Evolutionary conservation across 2,329 filamentous ascomycete genomes (phyloP).

Genomic region (Coleophoma cylindrospora): DNA sequence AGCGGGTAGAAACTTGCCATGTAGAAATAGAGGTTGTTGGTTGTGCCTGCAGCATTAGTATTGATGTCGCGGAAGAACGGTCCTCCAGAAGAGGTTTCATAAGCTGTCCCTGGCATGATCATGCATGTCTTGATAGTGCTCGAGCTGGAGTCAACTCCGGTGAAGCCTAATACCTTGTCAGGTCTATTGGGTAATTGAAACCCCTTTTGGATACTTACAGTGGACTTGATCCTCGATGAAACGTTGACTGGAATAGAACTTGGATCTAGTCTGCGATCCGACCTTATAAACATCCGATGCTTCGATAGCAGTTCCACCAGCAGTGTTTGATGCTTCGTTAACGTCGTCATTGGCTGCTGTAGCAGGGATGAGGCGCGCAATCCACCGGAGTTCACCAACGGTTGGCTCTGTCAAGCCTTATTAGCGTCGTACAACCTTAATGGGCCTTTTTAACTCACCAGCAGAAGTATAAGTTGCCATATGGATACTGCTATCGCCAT

Average conservation of each 20-base stretch:
- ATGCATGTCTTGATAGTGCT: constrained; percentile 55
- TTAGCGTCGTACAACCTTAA: neutral
- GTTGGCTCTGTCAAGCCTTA: constrained; percentile 33
- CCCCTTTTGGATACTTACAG: constrained; percentile 41
- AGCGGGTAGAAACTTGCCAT: constrained; percentile 16
- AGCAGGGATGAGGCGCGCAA: constrained; percentile 51
- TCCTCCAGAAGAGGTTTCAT: constrained; percentile 59
- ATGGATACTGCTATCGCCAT: constrained; percentile 50
- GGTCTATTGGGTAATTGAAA: neutral
- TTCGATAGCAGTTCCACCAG: constrained; percentile 48
- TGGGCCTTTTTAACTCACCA: neutral
- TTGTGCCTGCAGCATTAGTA: constrained; percentile 55
- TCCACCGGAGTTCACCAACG: constrained; percentile 59
- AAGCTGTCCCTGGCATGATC: constrained; percentile 43
- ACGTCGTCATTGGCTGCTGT: constrained; percentile 47
- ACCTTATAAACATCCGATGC: constrained; percentile 56
- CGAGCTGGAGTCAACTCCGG: neutral
- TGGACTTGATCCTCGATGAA: constrained; percentile 65
- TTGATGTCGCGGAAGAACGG: constrained; percentile 54
- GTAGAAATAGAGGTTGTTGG: constrained; percentile 56
- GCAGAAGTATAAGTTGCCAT: constrained; percentile 58
- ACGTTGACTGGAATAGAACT: constrained; percentile 65
- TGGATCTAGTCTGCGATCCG: constrained; percentile 57
- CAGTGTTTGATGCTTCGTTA: constrained; percentile 50
- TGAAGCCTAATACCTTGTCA: neutral